Conservation (phyloP, 768 basidiomycete species). For the Lepiota venenata region DNA sequence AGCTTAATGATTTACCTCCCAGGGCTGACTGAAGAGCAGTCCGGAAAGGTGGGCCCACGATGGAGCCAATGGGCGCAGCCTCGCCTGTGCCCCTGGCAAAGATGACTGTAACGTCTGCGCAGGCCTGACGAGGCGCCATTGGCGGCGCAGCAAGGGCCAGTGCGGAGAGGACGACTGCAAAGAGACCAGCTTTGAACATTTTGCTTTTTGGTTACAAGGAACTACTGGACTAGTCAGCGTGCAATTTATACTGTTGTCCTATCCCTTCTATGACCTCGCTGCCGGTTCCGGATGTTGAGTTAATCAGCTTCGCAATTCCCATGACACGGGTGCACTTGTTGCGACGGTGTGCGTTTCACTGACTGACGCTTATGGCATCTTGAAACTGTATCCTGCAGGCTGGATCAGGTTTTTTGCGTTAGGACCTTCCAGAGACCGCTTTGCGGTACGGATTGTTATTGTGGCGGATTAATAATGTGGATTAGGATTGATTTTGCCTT, state of each 20-base stretch:
- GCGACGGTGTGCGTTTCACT: not conserved
- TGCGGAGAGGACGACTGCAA: slow-evolving; percentile 18
- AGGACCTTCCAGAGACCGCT: too few species aligned
- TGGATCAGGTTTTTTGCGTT: too few species aligned
- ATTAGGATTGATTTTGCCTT: too few species aligned
- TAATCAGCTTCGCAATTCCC: not conserved
- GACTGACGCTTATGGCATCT: too few species aligned
- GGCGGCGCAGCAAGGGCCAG: slow-evolving; percentile 17
- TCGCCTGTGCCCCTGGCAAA: slow-evolving; percentile 37
- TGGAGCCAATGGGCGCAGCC: slow-evolving; percentile 26
- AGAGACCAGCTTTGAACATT: slow-evolving; percentile 17
- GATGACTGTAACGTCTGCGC: slow-evolving; percentile 30
- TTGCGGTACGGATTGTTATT: too few species aligned
- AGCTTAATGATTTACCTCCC: slow-evolving; percentile 26
- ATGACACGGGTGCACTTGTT: slow-evolving; percentile 3
- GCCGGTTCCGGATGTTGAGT: not conserved
- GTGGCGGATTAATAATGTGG: too few species aligned
- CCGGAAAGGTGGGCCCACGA: slow-evolving; percentile 35
- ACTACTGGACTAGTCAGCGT: not conserved
- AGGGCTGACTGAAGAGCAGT: slow-evolving; percentile 25
- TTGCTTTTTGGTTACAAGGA: not conserved
- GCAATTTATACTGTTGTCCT: not conserved
- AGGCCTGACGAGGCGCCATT: slow-evolving; percentile 17
- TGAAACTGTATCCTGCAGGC: too few species aligned
- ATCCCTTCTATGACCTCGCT: not conserved